phyloP scores from a whole-genome alignment of 176 grass and related monocot genomes.

The Triticum monococcum region DNA sequence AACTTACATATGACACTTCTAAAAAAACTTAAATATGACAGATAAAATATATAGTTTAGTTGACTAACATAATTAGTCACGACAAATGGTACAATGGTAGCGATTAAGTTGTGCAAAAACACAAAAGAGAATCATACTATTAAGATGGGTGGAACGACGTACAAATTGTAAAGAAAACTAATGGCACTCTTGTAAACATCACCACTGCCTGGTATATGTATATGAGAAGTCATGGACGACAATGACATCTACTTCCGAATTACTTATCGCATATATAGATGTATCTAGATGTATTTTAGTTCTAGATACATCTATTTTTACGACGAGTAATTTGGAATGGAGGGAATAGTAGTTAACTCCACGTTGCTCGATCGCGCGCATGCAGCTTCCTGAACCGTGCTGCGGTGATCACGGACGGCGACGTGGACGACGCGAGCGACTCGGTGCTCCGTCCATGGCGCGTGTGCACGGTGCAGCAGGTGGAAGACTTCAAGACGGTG shows the following conservation, averaged over 20 bases:
- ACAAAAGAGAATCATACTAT: no score
- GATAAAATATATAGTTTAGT: background rate
- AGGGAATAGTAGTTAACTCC: background rate
- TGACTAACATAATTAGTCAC: background rate
- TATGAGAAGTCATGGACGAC: background rate
- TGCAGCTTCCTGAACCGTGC: conserved; percentile 63
- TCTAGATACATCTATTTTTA: no score
- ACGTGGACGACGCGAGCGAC: background rate
- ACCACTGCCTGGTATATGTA: no score
- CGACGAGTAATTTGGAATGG: no score
- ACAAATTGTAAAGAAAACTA: background rate
- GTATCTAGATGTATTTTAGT: no score
- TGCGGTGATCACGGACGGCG: conserved; percentile 49
- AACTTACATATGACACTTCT: background rate
- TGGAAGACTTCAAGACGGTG: conserved; percentile 62
- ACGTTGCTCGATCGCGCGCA: background rate
- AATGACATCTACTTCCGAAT: no score
- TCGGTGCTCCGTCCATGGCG: conserved; percentile 36
- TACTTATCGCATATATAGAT: no score
- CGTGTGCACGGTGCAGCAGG: conserved; percentile 62
- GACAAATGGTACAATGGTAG: background rate
- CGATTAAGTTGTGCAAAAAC: background rate
- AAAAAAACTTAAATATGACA: no score
- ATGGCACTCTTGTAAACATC: no score
- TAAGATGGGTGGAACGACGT: background rate